A percentile compares a stretch with the other conserved stretches of the same genome.
Conservation (phyloP, 2,329 filamentous ascomycete species). For the Aspergillus sp. region DNA sequence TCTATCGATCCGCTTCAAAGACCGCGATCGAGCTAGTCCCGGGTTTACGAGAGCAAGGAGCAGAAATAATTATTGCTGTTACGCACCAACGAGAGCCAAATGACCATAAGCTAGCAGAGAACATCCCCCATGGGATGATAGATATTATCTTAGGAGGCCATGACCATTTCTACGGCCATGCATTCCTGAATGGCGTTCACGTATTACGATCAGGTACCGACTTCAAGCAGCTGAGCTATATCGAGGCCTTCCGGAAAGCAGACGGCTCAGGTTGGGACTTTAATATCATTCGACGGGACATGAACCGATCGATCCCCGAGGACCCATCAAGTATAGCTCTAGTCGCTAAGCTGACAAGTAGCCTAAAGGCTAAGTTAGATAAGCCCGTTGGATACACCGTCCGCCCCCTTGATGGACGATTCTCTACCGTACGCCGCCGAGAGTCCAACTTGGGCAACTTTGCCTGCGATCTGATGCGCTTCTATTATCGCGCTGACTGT, state of each 20-base stretch:
- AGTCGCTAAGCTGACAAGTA: slow-evolving; percentile 68
- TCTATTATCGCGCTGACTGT: slow-evolving; percentile 78
- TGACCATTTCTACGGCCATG: slow-evolving; percentile 84
- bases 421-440: slow-evolving; percentile 72
- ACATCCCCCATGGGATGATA: slow-evolving; percentile 67
- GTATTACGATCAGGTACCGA: slow-evolving; percentile 85
- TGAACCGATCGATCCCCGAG: slow-evolving; percentile 66
- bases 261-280: slow-evolving; percentile 68
- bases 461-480: slow-evolving; percentile 86
- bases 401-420: slow-evolving; percentile 79
- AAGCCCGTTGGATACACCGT: slow-evolving; percentile 83
- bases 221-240: slow-evolving; percentile 88
- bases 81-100: slow-evolving; percentile 88
- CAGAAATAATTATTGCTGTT: slow-evolving; percentile 77
- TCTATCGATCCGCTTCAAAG: slow-evolving; percentile 75
- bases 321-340: slow-evolving; percentile 62
- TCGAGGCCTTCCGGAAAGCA: slow-evolving; percentile 68
- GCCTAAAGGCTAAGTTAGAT: slow-evolving; percentile 72
- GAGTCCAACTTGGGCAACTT: slow-evolving; percentile 91
- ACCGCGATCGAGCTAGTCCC: slow-evolving; percentile 77
- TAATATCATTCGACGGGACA: slow-evolving; percentile 71
- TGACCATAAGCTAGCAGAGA: slow-evolving; percentile 78
- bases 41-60: slow-evolving; percentile 69
- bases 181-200: slow-evolving; percentile 74
- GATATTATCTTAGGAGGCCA: slow-evolving; percentile 88